phyloP scores from a whole-genome alignment of 257 asterid genomes.

The Lycium barbarum region DNA sequence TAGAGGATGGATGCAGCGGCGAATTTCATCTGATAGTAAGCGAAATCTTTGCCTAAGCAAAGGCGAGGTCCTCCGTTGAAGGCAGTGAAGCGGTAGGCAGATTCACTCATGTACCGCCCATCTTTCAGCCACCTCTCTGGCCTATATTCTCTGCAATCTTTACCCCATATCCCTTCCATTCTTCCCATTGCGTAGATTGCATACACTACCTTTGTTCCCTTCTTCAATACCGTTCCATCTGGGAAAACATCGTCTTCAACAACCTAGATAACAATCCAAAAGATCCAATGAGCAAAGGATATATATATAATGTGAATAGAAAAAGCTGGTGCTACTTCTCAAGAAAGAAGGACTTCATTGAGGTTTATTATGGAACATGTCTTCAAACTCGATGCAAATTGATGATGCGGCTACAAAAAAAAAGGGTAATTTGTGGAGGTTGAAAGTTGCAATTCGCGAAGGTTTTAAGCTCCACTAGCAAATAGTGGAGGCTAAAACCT shows the following conservation, averaged over 20 bases:
- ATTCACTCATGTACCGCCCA: slow-evolving; percentile 79
- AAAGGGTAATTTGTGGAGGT: not conserved
- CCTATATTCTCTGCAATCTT: slow-evolving; percentile 76
- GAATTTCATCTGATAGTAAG: slow-evolving; percentile 93
- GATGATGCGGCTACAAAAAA: no score
- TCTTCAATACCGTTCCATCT: slow-evolving; percentile 78
- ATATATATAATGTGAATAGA: no score
- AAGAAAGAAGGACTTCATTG: not conserved
- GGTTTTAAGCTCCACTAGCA: no score
- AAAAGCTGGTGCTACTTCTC: not conserved
- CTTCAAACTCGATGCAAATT: not conserved
- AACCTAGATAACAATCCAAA: slow-evolving; percentile 48
- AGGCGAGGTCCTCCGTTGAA: slow-evolving; percentile 97
- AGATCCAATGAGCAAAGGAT: not conserved
- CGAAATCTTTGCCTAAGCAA: slow-evolving; percentile 93
- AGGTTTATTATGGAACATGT: not conserved
- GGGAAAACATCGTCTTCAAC: slow-evolving; percentile 84
- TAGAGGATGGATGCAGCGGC: slow-evolving; percentile 79
- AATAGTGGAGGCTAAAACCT: no score
- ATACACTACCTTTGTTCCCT: slow-evolving; percentile 90
- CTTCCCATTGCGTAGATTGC: slow-evolving; percentile 95
- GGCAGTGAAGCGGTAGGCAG: slow-evolving; percentile 93
- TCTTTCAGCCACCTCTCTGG: slow-evolving; percentile 96
- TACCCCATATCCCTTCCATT: slow-evolving; percentile 91
- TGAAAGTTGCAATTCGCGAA: no score